Percentiles rank a stretch among this genome's conserved stretches.
Evolutionary conservation across 2,329 filamentous ascomycete species (phyloP).

Genomic region (Chaetothyriales sp.): DNA sequence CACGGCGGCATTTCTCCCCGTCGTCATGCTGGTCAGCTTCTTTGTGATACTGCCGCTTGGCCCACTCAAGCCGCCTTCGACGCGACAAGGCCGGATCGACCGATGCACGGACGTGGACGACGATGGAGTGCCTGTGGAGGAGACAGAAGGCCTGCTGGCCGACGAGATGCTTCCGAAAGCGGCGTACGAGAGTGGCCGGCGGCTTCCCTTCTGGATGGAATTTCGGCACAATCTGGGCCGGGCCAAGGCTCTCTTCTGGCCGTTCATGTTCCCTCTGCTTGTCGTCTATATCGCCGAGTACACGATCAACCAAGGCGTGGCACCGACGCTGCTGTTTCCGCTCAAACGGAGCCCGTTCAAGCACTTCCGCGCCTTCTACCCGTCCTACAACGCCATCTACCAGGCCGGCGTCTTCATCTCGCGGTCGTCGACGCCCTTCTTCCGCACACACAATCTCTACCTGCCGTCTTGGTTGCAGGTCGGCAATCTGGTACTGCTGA

Average conservation of each 20-base stretch:
- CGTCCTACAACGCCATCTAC: constrained; percentile 87
- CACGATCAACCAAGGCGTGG: constrained; percentile 89
- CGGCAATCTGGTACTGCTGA: constrained; percentile 60
- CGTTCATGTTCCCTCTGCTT: constrained; percentile 78
- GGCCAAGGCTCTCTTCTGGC: constrained; percentile 56
- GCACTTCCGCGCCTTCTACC: constrained; percentile 78
- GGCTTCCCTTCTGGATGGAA: constrained; percentile 22
- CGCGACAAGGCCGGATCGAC: constrained; percentile 11
- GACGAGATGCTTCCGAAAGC: constrained; percentile 15
- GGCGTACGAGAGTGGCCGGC: constrained; percentile 2
- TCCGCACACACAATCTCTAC: constrained; percentile 71
- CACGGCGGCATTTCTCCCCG: constrained; percentile 63
- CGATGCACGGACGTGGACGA: constrained; percentile 28
- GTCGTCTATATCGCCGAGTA: constrained; percentile 94
- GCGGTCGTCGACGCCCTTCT: constrained; percentile 75
- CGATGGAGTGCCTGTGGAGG: constrained; percentile 17
- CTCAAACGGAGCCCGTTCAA: constrained; percentile 61
- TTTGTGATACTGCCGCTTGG: constrained; percentile 64
- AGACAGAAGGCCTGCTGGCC: constrained; percentile 23
- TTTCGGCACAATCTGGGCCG: constrained; percentile 48
- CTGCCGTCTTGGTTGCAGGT: constrained; percentile 70
- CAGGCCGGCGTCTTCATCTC: constrained; percentile 92
- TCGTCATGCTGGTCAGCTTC: constrained; percentile 70
- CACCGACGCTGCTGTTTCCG: constrained; percentile 80
- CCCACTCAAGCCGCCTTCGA: constrained; percentile 33